Percentiles rank a stretch among this genome's conserved stretches.
Conservation (phyloP, 106 monocot species). For the Dendrobium huoshanense region DNA sequence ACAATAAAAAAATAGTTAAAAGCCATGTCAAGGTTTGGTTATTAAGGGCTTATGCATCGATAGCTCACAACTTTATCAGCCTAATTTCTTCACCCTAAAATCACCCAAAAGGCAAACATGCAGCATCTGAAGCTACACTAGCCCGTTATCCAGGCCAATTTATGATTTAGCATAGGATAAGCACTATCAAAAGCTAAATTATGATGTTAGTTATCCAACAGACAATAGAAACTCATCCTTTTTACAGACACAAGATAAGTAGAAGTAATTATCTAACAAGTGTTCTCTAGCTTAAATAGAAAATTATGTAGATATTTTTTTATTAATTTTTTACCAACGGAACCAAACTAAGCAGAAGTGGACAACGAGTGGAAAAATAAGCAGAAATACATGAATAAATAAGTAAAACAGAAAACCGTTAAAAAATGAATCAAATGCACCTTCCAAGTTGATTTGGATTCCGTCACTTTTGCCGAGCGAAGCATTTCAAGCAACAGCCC, state of each 20-base stretch:
- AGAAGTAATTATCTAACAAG: background rate
- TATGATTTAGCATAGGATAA: background rate
- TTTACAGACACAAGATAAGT: background rate
- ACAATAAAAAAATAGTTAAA: background rate
- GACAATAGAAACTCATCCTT: background rate
- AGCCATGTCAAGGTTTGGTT: background rate
- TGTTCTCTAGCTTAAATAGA: background rate
- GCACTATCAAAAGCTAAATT: background rate
- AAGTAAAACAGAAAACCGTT: background rate
- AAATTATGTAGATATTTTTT: background rate
- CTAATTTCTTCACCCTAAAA: background rate
- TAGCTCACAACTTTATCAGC: background rate
- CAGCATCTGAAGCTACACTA: background rate
- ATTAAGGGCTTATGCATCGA: background rate
- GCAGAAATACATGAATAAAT: background rate
- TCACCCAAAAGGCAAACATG: background rate
- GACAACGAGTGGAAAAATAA: background rate
- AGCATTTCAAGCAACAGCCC: constrained; percentile 43
- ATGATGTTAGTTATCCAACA: background rate
- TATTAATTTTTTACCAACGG: background rate
- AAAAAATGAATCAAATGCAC: constrained; percentile 9
- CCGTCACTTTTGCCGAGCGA: constrained; percentile 25
- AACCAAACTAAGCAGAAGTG: background rate
- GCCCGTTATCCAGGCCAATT: background rate
- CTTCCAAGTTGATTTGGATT: constrained; percentile 45